Evolutionary conservation across 768 basidiomycete species (phyloP).

Genomic region (Pleurotus pulmonarius): DNA sequence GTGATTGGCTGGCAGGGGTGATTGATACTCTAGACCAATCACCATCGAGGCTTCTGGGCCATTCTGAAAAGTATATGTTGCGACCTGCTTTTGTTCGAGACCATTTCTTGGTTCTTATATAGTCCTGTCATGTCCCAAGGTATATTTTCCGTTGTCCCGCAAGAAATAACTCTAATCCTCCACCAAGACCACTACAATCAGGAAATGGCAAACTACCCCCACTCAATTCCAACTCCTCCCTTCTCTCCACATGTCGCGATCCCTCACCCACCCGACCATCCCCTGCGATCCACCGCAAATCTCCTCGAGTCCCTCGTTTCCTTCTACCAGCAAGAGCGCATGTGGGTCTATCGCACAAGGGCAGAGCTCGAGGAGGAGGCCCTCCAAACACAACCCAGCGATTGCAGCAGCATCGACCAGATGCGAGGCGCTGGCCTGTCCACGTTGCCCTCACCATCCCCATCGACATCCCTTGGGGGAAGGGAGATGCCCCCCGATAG

Average conservation of each 20-base stretch:
- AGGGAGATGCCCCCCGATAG: conserved; percentile 2
- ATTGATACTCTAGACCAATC: conserved; percentile 7
- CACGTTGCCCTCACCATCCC: conserved; percentile 10
- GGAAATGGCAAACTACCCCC: conserved; percentile 16
- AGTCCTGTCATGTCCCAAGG: conserved; percentile 5
- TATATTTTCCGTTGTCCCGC: not conserved
- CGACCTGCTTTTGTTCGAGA: conserved; percentile 8
- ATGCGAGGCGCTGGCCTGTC: not conserved
- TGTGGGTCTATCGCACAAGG: conserved; percentile 68
- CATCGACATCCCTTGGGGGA: conserved; percentile 5
- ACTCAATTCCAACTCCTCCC: conserved; percentile 30
- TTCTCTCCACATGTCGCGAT: conserved; percentile 26
- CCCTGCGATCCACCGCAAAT: conserved; percentile 45
- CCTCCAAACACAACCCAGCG: conserved; percentile 18
- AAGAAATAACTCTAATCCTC: not conserved
- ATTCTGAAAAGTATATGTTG: conserved; percentile 2
- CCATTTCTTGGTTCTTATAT: conserved; percentile 9
- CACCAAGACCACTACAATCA: conserved; percentile 14
- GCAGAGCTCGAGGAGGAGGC: conserved; percentile 51
- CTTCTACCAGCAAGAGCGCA: conserved; percentile 68
- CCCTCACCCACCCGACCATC: conserved; percentile 26
- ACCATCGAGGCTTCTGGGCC: conserved; percentile 1
- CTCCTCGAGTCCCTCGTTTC: conserved; percentile 62
- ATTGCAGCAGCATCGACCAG: conserved; percentile 5
- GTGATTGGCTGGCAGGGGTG: conserved; percentile 19